Evolutionary conservation across 2,329 filamentous ascomycete species (phyloP), one percentile per base, ranked within the genome.

Genomic region (Trichophyton simii): DNA sequence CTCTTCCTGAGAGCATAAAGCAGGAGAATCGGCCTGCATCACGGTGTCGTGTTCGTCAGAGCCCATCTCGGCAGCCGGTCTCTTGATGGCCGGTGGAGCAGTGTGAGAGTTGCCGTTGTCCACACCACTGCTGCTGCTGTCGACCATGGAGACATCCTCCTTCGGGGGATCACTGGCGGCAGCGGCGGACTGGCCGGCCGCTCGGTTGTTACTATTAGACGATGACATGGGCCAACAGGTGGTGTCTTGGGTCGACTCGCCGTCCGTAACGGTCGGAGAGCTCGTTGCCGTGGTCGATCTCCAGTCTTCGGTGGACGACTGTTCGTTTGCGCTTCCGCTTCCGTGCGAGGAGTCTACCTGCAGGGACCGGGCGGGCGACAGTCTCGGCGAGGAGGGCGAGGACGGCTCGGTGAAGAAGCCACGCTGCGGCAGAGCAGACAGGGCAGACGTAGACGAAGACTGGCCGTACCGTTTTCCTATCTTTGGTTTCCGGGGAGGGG

Each of bases 11-110:
- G 25, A 18, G 1, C 5, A 11, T 7, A 34, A 31, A 20, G 65
- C 6, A 31, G 28, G 28, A 6, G 28, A 54, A 7, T 61, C 66
- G 38, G 65, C 15, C n/a, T 65, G 64, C 67, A 69, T 69, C 20
- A 67, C 66, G 57, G 67, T 64, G 58, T 69, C 65, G 58, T 68
- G 67, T 66, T 72, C 69, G 57, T 69, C 69, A 41, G 70, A 77
- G 64, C 82, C 80, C 79, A 83, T 81, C 63, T 79, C 79, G 38
- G 79, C 77, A 48, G 80, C 80, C 60, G 75, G 76, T 64, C 81
- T 75, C 71, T 83, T 83, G 25, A 31, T 31, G 25, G 50, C 50
- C 22, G 28, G 22, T 4, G 71, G 63, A 31, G 80, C 79, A 36
- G 15, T 77, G 77, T 34, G 62, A 71, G 38, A 44, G 18, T 8